phyloP scores from a whole-genome alignment of 352 stramenopile species.

The Globisporangium uncinulatum region DNA sequence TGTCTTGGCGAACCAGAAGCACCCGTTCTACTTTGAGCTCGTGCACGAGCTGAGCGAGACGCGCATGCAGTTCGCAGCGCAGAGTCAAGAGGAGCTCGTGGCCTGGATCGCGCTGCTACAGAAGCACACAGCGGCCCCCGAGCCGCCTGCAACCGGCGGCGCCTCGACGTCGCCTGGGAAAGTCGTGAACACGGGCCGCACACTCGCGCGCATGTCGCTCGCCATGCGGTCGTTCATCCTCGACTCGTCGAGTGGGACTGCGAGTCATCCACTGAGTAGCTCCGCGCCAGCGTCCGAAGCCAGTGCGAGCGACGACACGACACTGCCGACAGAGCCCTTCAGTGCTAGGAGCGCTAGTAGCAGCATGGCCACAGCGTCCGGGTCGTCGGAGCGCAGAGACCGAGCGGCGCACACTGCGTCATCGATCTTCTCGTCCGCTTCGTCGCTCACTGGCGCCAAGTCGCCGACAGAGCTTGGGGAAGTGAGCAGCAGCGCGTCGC shows the following conservation, averaged over 20 bases:
- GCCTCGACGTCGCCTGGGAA: conserved; percentile 29
- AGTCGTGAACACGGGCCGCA: conserved; percentile 26
- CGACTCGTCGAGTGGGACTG: conserved; percentile 23
- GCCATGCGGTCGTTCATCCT: conserved; percentile 77
- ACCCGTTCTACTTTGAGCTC: conserved; percentile 80
- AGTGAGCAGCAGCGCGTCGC: conserved; percentile 6
- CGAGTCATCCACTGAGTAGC: neutral
- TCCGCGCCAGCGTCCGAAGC: neutral
- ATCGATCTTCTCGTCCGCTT: conserved; percentile 1
- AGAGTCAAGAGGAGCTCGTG: conserved; percentile 51
- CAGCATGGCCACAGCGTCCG: neutral
- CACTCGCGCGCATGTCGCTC: conserved; percentile 65
- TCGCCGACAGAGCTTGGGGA: conserved; percentile 3
- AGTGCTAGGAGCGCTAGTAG: neutral
- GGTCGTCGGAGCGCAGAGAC: neutral
- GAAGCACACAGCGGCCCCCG: conserved; percentile 35
- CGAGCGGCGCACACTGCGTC: conserved; percentile 3
- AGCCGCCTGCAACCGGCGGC: conserved; percentile 22
- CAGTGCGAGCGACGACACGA: conserved; percentile 4
- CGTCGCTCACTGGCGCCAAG: neutral
- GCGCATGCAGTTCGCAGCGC: conserved; percentile 70
- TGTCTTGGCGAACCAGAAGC: conserved; percentile 60
- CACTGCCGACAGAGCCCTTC: neutral
- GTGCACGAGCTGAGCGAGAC: conserved; percentile 66
- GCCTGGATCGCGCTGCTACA: conserved; percentile 56